Conservation (phyloP, 441 rosid species). For the Croton setiger region DNA sequence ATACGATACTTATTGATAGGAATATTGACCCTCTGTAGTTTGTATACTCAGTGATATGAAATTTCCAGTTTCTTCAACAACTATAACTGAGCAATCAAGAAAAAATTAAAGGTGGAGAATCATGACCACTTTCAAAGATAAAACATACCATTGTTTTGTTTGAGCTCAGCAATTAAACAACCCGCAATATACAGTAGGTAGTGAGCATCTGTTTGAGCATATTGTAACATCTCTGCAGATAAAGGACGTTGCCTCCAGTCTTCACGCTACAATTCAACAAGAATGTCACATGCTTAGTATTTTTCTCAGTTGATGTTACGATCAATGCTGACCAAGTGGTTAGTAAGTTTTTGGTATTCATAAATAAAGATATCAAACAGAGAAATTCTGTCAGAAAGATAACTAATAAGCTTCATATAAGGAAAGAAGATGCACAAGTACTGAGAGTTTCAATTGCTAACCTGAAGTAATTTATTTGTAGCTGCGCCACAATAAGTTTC, state of each 20-base stretch:
- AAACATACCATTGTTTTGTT: slow-evolving; percentile 51
- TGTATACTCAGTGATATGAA: not conserved
- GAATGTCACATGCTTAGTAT: not conserved
- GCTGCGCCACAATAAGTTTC: slow-evolving; percentile 73
- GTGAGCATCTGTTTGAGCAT: slow-evolving; percentile 88
- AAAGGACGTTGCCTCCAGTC: slow-evolving; percentile 98
- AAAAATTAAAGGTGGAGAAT: slow-evolving; percentile 5
- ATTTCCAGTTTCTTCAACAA: slow-evolving; percentile 4
- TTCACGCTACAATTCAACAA: slow-evolving; percentile 62
- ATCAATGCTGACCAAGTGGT: not conserved
- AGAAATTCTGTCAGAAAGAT: not conserved
- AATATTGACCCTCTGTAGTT: not conserved
- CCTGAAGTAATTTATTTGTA: slow-evolving; percentile 89
- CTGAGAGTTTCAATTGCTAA: slow-evolving; percentile 25
- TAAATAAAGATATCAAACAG: slow-evolving; percentile 8
- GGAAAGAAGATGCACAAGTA: slow-evolving; percentile 9
- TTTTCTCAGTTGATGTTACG: not conserved
- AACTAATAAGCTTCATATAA: not conserved
- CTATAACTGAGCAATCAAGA: not conserved
- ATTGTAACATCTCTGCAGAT: slow-evolving; percentile 69
- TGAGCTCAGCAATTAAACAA: slow-evolving; percentile 64
- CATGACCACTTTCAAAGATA: not conserved
- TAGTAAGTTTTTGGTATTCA: not conserved
- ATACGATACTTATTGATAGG: not conserved
- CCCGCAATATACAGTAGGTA: slow-evolving; percentile 73